Percentiles rank a stretch among this genome's conserved stretches.
phyloP scores from a whole-genome alignment of 2,329 filamentous ascomycete genomes.

The Penicillium sp. region DNA sequence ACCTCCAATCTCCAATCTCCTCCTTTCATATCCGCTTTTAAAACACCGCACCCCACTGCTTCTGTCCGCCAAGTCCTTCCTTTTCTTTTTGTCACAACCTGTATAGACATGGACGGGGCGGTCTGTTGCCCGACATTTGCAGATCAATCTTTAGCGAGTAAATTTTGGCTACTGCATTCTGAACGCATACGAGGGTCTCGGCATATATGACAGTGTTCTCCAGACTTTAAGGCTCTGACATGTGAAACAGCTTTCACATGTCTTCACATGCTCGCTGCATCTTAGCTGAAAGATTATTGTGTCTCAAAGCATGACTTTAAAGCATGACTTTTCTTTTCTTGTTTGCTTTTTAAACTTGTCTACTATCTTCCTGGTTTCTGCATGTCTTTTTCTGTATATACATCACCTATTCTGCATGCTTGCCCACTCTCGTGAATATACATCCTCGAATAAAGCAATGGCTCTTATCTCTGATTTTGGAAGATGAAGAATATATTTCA shows the following conservation, averaged over 20 bases:
- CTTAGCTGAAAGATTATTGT: not conserved
- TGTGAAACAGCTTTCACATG: conserved; percentile 18
- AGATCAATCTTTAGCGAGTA: conserved; percentile 18
- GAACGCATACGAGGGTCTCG: conserved; percentile 15
- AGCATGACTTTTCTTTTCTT: not conserved
- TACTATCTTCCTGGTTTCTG: conserved; percentile 2
- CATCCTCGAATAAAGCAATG: not conserved
- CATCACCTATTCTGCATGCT: conserved; percentile 1
- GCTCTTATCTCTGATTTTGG: not conserved
- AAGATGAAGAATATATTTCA: not conserved
- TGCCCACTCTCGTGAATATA: conserved; percentile 3
- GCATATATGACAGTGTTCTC: conserved; percentile 20
- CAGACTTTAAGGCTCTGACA: conserved; percentile 14
- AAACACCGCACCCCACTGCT: not conserved
- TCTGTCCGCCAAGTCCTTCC: not conserved
- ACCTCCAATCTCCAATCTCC: not conserved
- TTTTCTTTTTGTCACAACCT: conserved; percentile 9
- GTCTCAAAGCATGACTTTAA: not conserved
- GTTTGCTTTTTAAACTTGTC: not conserved
- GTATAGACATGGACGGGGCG: conserved; percentile 21
- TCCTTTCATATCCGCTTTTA: not conserved
- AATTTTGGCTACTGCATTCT: conserved; percentile 16
- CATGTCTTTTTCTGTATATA: conserved; percentile 10
- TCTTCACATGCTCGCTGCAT: not conserved
- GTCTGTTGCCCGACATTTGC: conserved; percentile 11